A percentile compares a stretch with the other conserved stretches of the same genome.
Evolutionary conservation across 495 filamentous ascomycete species (phyloP).

Genomic region (Oleoguttula mirabilis): DNA sequence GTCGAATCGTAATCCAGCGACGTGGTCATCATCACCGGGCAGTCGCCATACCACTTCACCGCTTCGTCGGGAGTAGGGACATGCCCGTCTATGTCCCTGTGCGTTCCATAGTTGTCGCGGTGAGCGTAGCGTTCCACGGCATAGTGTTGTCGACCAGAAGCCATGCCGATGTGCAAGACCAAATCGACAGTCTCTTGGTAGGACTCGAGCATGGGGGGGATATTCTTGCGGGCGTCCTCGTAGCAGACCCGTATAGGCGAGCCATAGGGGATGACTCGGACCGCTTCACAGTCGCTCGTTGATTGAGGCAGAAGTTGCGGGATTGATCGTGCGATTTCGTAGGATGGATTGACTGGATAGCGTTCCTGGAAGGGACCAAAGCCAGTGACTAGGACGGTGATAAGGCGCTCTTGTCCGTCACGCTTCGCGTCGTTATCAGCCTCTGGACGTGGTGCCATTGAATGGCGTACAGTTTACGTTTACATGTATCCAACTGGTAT

Average conservation of each 20-base stretch:
- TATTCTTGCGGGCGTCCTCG: constrained; percentile 43
- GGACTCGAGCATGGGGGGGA: constrained; percentile 37
- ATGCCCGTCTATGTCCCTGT: constrained; percentile 57
- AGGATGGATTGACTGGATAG: constrained; percentile 17
- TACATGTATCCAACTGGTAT: too few species aligned
- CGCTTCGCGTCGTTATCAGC: background rate
- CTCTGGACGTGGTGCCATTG: background rate
- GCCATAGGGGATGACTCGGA: constrained; percentile 55
- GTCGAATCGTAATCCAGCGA: constrained; percentile 44
- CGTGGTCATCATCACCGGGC: constrained; percentile 37
- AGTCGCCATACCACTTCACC: constrained; percentile 37
- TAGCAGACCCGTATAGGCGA: constrained; percentile 60
- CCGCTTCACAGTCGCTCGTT: constrained; percentile 18
- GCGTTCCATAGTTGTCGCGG: constrained; percentile 59
- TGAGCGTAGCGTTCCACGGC: constrained; percentile 59
- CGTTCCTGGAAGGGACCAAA: constrained; percentile 16
- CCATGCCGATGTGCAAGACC: constrained; percentile 72
- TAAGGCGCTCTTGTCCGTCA: background rate
- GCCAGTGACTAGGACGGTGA: constrained; percentile 19
- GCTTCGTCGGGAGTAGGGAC: constrained; percentile 42
- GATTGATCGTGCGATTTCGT: constrained; percentile 11
- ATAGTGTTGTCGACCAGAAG: constrained; percentile 55
- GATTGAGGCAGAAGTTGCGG: constrained; percentile 12
- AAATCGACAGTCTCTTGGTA: constrained; percentile 39
- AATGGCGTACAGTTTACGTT: too few species aligned